Evolutionary conservation across 139 green algal genomes (phyloP).

Genomic region (Chlamydomonas incerta): DNA sequence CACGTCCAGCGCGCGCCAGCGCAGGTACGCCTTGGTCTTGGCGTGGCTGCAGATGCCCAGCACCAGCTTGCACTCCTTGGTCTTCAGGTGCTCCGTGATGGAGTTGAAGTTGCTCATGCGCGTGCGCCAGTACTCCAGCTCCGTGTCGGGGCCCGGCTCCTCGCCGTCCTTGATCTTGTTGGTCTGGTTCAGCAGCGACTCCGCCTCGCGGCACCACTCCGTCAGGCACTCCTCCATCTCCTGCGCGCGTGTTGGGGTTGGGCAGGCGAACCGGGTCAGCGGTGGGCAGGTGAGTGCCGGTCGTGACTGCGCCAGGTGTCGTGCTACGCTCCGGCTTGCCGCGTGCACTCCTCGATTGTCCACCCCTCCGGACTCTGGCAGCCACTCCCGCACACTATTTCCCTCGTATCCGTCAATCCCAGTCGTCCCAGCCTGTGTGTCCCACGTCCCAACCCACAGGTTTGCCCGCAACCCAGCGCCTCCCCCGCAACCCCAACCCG

Average conservation of each 20-base stretch:
- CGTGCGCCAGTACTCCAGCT: slow-evolving; percentile 90
- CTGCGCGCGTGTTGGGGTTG: background rate
- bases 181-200: slow-evolving; percentile 67
- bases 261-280: too few relatives aligned
- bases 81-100: slow-evolving; percentile 89
- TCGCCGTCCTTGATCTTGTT: slow-evolving; percentile 68
- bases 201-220: slow-evolving; percentile 77
- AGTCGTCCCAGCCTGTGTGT: too few relatives aligned
- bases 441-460: too few relatives aligned
- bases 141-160: slow-evolving; percentile 84
- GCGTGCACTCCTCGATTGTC: too few relatives aligned
- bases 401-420: too few relatives aligned
- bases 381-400: too few relatives aligned
- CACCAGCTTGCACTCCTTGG: slow-evolving; percentile 78
- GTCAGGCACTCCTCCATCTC: slow-evolving; percentile 70
- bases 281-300: too few relatives aligned
- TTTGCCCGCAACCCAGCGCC: too few relatives aligned
- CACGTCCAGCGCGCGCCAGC: slow-evolving; percentile 88
- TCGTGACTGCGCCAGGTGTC: too few relatives aligned
- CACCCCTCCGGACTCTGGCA: too few relatives aligned
- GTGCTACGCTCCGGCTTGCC: too few relatives aligned
- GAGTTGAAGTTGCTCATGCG: slow-evolving; percentile 87
- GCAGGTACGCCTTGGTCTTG: slow-evolving; percentile 66
- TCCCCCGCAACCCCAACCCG: too few relatives aligned
- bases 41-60: slow-evolving; percentile 76